These are phyloP conservation scores for Fusarium aywerte DNA, from an alignment of 2,329 filamentous ascomycete genomes.

Conservation along the genomic window DNA sequence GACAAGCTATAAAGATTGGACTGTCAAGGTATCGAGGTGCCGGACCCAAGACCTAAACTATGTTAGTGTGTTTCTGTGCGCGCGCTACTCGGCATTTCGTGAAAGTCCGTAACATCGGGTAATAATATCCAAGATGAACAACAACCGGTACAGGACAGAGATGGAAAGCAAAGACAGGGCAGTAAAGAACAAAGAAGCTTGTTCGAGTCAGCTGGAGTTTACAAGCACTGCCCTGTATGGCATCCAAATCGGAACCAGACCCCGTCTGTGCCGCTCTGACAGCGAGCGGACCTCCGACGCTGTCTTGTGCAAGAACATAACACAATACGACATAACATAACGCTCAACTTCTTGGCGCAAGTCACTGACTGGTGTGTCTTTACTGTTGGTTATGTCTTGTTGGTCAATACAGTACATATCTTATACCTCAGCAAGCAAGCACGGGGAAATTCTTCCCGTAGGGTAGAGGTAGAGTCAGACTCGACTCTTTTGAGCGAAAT, in stretches of 20 bases:
- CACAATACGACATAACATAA: constrained; percentile 7
- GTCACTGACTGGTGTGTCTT: constrained; percentile 9
- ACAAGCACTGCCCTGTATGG: neutral
- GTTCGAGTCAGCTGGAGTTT: constrained; percentile 1
- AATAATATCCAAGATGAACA: constrained; percentile 31
- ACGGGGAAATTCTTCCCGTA: constrained; percentile 38
- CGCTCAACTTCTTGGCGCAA: constrained; percentile 25
- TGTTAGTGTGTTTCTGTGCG: constrained; percentile 22
- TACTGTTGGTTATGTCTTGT: constrained; percentile 4
- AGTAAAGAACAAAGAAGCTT: neutral
- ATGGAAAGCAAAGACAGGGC: neutral
- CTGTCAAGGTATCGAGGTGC: constrained; percentile 18
- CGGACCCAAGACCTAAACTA: constrained; percentile 19
- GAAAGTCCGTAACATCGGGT: constrained; percentile 24
- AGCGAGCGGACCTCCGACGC: neutral
- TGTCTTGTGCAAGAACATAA: neutral
- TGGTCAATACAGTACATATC: constrained; percentile 16
- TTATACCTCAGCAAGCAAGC: neutral
- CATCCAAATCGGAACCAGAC: constrained; percentile 7
- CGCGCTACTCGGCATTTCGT: constrained; percentile 21
- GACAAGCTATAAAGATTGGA: constrained; percentile 8
- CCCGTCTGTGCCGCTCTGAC: constrained; percentile 25
- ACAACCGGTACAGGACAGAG: neutral
- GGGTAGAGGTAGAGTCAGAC: neutral
- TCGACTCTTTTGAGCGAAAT: neutral